phyloP scores from a whole-genome alignment of 2,329 filamentous ascomycete genomes.

The Pseudopyrenochaeta lycopersici region DNA sequence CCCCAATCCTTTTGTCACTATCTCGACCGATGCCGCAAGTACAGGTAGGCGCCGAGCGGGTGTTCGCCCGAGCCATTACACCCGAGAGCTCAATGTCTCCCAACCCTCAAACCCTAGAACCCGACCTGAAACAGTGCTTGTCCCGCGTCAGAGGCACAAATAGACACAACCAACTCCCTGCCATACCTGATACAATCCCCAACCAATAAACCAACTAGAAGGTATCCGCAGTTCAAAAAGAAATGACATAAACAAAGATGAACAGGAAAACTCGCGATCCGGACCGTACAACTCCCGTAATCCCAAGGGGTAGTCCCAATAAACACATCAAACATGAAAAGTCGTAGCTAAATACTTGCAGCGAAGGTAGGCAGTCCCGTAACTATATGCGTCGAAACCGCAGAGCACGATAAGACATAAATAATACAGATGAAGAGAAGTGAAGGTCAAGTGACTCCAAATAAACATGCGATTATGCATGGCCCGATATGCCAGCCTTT shows the following conservation, averaged over 20 bases:
- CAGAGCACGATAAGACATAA: slow-evolving; percentile 26
- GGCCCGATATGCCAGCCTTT: slow-evolving; percentile 30
- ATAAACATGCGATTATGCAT: slow-evolving; percentile 26
- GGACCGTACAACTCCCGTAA: slow-evolving; percentile 26
- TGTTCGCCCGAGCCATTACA: slow-evolving; percentile 2
- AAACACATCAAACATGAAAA: slow-evolving; percentile 30
- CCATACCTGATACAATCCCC: slow-evolving; percentile 33
- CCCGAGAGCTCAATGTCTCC: slow-evolving; percentile 1
- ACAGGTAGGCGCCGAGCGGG: background rate
- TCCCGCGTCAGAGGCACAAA: slow-evolving; percentile 6
- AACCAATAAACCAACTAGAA: slow-evolving; percentile 30
- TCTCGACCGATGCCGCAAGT: slow-evolving; percentile 13
- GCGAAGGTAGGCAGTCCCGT: slow-evolving; percentile 32
- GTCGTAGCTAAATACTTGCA: slow-evolving; percentile 38
- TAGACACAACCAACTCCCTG: background rate
- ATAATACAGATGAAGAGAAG: slow-evolving; percentile 48
- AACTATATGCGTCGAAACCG: slow-evolving; percentile 22
- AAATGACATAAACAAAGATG: slow-evolving; percentile 10
- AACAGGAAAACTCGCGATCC: slow-evolving; percentile 21
- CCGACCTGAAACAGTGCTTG: slow-evolving; percentile 9
- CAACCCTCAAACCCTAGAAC: slow-evolving; percentile 2
- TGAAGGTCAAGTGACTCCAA: slow-evolving; percentile 16
- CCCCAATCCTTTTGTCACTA: background rate
- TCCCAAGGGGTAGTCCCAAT: slow-evolving; percentile 25
- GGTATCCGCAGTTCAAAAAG: slow-evolving; percentile 42